Conservation (phyloP, 2,329 filamentous ascomycete genomes). For the Esteya vermicola region DNA sequence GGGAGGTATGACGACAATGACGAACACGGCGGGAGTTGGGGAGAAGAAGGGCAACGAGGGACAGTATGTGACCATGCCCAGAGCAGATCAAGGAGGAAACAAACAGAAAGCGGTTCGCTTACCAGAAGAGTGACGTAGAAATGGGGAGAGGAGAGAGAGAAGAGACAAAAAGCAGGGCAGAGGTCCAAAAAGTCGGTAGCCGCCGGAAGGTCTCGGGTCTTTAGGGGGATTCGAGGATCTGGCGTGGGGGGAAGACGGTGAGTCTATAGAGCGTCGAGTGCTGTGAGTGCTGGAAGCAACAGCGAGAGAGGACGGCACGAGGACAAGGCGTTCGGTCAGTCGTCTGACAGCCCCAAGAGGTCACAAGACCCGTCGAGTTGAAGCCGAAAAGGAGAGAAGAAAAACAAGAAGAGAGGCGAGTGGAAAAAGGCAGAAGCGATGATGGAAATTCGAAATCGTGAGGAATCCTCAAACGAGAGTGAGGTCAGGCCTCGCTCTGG, state of each 20-base stretch:
- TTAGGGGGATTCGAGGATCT: neutral
- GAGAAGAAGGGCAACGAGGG: no score
- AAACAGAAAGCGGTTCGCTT: no score
- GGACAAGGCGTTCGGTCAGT: neutral
- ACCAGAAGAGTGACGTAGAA: no score
- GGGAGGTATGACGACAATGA: constrained; percentile 1
- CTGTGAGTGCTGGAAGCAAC: neutral
- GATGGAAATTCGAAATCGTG: no score
- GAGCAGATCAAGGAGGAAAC: no score
- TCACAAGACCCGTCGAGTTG: no score
- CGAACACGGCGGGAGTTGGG: no score
- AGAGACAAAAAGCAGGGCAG: neutral
- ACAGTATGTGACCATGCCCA: no score
- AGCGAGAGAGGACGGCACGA: neutral
- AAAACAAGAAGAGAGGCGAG: neutral
- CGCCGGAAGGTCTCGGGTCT: neutral
- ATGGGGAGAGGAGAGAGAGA: neutral
- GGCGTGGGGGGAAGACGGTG: no score
- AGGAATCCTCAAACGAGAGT: no score
- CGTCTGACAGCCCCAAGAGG: neutral
- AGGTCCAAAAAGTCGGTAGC: neutral
- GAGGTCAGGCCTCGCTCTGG: neutral
- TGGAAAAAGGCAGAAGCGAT: neutral
- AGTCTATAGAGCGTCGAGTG: neutral
- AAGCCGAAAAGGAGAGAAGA: neutral